phyloP scores from a whole-genome alignment of 2,329 filamentous ascomycete species.

The Aspergillus sp. region DNA sequence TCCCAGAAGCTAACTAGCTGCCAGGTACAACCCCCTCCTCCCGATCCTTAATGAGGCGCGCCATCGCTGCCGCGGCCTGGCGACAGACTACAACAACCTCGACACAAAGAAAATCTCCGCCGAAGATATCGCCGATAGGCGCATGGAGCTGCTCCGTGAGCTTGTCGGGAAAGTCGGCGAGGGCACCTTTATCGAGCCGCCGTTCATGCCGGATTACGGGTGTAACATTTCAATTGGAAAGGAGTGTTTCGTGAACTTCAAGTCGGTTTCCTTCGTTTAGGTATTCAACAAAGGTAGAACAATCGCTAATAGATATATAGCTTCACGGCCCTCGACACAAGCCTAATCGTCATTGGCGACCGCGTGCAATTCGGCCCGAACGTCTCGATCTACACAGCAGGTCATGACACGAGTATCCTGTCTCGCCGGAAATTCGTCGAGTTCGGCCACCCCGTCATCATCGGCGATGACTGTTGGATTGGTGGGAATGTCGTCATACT shows the following conservation, averaged over 20 bases:
- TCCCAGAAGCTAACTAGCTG: conserved; percentile 1
- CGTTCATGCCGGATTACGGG: conserved; percentile 39
- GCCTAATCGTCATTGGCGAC: conserved; percentile 58
- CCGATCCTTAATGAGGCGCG: conserved; percentile 35
- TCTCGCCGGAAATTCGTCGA: conserved; percentile 55
- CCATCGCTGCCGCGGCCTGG: conserved; percentile 32
- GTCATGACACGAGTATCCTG: conserved; percentile 49
- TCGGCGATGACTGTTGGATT: conserved; percentile 57
- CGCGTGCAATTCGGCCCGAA: conserved; percentile 59
- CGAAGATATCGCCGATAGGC: conserved; percentile 31
- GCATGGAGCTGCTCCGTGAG: conserved; percentile 32
- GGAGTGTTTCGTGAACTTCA: conserved; percentile 40
- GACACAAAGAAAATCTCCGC: conserved; percentile 32
- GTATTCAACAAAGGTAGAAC: too few species aligned
- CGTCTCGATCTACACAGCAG: conserved; percentile 58
- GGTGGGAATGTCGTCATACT: conserved; percentile 52
- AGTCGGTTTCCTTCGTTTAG: conserved; percentile 23
- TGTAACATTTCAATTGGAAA: conserved; percentile 37
- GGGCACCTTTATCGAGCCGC: conserved; percentile 38
- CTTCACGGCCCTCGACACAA: conserved; percentile 59
- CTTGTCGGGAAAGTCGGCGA: conserved; percentile 35
- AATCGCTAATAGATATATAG: conserved; percentile 44
- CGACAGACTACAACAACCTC: conserved; percentile 36
- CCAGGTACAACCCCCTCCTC: conserved; percentile 36
- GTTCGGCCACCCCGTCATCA: conserved; percentile 52